Base-by-base conservation (phyloP, 2,329 filamentous ascomycete species). In the Aspergillus ochraceoroseus region DNA sequence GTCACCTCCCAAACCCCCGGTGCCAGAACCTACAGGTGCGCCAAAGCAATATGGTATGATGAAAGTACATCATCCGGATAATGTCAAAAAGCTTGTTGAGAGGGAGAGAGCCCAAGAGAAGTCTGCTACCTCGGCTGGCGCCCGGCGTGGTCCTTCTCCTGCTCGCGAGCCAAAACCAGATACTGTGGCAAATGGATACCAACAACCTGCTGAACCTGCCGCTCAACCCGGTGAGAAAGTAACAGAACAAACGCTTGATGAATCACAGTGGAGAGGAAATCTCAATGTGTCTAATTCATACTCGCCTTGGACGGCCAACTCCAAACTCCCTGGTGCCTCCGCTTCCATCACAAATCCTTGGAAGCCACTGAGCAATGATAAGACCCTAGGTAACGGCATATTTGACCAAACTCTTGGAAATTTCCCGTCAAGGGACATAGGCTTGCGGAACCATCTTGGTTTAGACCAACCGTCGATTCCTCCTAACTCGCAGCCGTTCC, bases 31-130 rank as follows among this genome's bases (percentile, higher is more conserved):
- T 9, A 74, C 71, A 39, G 75, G 74, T 20, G 74, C 74, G 46
- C 70, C 76, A 15, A 75, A 75, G 43, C 76, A 79, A 53, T 79
- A 78, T 58, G 76, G 76, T 29, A 72, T 79, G 72, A 79, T 79
- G 71, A 79, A 77, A 58, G 71, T 79, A 7, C 75, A 79, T 54
- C 73, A 75, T 51, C 67, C 75, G 18, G 74, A 77, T 42, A 63
- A 71, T 4, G 71, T 76, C 18, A 71, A 70, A 52, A 71, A 66
- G 51, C 51, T 69, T 28, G 58, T 63, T 30, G 62, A 68, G 33
- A 59, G 56, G 38, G 61, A 67, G 28, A 61, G 58, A 32, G 52
- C 46, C 11, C 41, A 56, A 27, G 63, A 70, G 22, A 68, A 64
- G 43, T 37, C 58, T 13, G 14, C 48, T 5, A 25, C 44, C 11